phyloP scores from a whole-genome alignment of 495 filamentous ascomycete genomes.

The Patellaria atrata region DNA sequence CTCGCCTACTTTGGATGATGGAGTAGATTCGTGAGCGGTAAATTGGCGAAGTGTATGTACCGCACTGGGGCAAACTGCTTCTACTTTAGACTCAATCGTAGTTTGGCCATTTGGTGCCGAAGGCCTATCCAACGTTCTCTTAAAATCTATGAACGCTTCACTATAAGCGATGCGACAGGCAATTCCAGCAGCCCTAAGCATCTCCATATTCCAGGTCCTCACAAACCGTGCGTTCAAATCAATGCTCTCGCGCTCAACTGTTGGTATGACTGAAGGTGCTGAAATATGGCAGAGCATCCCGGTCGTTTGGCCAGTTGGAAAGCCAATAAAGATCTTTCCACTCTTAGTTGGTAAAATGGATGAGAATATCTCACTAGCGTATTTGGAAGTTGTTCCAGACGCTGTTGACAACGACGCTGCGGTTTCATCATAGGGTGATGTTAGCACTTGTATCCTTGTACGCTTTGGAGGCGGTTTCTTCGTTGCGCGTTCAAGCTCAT shows the following conservation, averaged over 20 bases:
- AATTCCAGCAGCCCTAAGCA: slow-evolving; percentile 82
- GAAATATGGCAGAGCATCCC: slow-evolving; percentile 91
- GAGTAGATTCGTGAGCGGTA: slow-evolving; percentile 76
- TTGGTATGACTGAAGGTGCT: slow-evolving; percentile 94
- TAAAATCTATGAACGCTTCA: slow-evolving; percentile 68
- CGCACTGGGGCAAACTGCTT: slow-evolving; percentile 57
- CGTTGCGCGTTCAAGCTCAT: slow-evolving; percentile 88
- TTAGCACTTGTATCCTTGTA: slow-evolving; percentile 72
- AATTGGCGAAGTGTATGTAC: slow-evolving; percentile 70
- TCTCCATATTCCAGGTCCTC: slow-evolving; percentile 89
- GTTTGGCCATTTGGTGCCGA: slow-evolving; percentile 26
- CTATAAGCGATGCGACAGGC: slow-evolving; percentile 76
- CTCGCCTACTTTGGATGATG: slow-evolving; percentile 60
- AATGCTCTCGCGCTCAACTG: slow-evolving; percentile 94
- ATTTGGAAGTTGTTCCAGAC: slow-evolving; percentile 40
- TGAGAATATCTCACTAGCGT: slow-evolving; percentile 62
- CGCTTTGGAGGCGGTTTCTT: slow-evolving; percentile 89
- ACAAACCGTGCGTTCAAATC: slow-evolving; percentile 93
- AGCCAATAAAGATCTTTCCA: slow-evolving; percentile 90
- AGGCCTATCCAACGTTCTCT: slow-evolving; percentile 41
- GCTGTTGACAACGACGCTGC: slow-evolving; percentile 32
- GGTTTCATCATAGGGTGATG: slow-evolving; percentile 77
- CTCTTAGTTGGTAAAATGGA: slow-evolving; percentile 81
- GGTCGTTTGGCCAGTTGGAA: slow-evolving; percentile 93
- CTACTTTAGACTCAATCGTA: slow-evolving; percentile 36